Percentiles rank a stretch among this genome's conserved stretches.
These are phyloP conservation scores for Clonostachys rhizophaga DNA, from an alignment of 2,329 filamentous ascomycete genomes.

Conservation along the genomic window DNA sequence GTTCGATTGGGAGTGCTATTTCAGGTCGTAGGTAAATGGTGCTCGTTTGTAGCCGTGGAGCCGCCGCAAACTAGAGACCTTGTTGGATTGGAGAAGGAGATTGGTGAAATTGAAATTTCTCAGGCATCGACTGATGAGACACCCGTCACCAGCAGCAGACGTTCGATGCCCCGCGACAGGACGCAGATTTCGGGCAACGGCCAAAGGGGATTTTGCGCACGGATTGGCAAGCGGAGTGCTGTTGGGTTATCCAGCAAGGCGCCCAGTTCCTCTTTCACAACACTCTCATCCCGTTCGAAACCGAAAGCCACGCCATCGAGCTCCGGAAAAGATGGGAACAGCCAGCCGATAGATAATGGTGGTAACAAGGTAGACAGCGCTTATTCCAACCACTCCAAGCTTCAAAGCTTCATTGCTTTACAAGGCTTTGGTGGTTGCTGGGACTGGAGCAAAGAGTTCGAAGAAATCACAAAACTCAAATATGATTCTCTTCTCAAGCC, in stretches of 20 bases:
- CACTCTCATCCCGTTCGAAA: too few species aligned
- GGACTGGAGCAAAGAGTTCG: constrained; percentile 19
- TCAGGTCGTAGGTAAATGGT: constrained; percentile 66
- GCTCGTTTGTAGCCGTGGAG: constrained; percentile 67
- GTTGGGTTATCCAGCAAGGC: too few species aligned
- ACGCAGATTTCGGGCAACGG: too few species aligned
- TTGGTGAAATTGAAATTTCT: too few species aligned
- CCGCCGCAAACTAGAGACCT: too few species aligned
- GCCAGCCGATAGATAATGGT: background rate
- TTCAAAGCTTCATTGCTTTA: constrained; percentile 37
- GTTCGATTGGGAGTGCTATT: constrained; percentile 61
- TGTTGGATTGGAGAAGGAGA: constrained; percentile 17
- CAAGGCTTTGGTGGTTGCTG: constrained; percentile 36
- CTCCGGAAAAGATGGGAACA: background rate
- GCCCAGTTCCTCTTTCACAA: too few species aligned
- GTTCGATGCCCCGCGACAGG: too few species aligned
- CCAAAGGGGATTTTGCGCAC: too few species aligned
- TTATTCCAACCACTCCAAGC: constrained; percentile 1
- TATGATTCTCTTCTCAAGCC: background rate
- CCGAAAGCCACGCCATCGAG: too few species aligned
- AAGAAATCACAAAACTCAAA: constrained; percentile 13
- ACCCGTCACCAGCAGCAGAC: too few species aligned
- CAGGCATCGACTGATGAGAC: too few species aligned
- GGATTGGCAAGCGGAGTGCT: too few species aligned
- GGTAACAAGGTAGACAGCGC: background rate